Conservation (phyloP, 1,139 yeast genomes). For the Diutina mesorugosa region DNA sequence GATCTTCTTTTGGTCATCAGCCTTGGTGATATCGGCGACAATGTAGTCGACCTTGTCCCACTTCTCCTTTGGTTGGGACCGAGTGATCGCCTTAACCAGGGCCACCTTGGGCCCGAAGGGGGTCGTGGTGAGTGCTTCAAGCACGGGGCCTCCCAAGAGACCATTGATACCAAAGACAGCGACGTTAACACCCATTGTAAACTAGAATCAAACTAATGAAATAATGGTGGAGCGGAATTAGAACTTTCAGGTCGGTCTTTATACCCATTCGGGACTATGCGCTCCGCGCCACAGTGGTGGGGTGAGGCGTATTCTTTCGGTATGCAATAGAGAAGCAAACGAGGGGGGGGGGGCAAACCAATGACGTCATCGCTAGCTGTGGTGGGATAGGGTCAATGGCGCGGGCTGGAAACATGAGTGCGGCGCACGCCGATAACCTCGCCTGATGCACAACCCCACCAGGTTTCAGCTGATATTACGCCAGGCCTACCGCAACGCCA, state of each 20-base stretch:
- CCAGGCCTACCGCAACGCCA: neutral
- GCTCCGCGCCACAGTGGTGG: neutral
- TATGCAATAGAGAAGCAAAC: too few species aligned
- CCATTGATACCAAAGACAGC: conserved; percentile 48
- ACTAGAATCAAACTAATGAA: neutral
- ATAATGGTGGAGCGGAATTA: too few species aligned
- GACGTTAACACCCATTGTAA: conserved; percentile 12
- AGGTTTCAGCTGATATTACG: neutral
- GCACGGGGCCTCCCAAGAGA: conserved; percentile 31
- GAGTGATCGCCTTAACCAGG: conserved; percentile 41
- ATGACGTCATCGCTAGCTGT: neutral
- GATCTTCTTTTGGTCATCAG: conserved; percentile 10
- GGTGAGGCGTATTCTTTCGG: neutral
- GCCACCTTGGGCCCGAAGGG: conserved; percentile 28
- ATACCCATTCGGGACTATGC: neutral
- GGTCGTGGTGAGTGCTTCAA: conserved; percentile 32
- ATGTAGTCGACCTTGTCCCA: conserved; percentile 29
- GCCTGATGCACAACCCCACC: neutral
- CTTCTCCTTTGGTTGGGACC: conserved; percentile 19
- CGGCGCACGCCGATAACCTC: neutral
- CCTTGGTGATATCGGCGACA: conserved; percentile 15
- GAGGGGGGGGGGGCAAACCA: too few species aligned
- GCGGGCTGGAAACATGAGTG: neutral
- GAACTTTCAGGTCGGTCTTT: neutral
- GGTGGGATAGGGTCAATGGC: neutral